Evolutionary conservation across 2,329 filamentous ascomycete species (phyloP), one percentile per base, ranked within the genome.

Genomic region (Colletotrichum costaricense): DNA sequence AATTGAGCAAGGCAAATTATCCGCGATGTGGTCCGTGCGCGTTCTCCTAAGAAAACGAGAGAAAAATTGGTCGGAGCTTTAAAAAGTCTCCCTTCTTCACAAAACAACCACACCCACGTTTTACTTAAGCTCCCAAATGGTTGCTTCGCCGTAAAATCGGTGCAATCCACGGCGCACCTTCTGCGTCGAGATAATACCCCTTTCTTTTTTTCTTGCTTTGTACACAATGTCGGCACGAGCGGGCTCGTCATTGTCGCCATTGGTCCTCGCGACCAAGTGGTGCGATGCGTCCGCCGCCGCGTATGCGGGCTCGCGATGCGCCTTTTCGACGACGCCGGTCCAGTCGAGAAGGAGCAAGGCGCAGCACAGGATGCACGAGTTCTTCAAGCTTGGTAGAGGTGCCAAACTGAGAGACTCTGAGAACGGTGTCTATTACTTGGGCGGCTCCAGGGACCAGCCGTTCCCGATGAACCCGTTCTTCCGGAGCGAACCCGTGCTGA

Each of bases 401-500:
- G 33, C 33, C 33, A 12, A 11, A 8, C 3, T 12, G 33, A 35
- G 11, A 35, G 33, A 35, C 9, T 12, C 33, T 35, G 33, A 35
- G 4, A 11, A 35, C 5, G 33, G 33, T 35, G 33, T 35, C 33
- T 80, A 79, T 66, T 87, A 88, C 75, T 76, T 88, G 2, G 79
- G 81, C 14, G 78, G 78, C 52, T 75, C 78, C 76, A 79, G 76
- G 62, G 78, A 87, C 81, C 82, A 84, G 73, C 94, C 94, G 0
- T 98, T 97, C 76, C 95, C 95, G 0, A 80, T 90, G 63, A 98
- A 98, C 81, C 85, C 84, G 5, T 80, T 88, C 28, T 98, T 96
- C 83, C 83, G 87, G 75, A 94, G 92, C 78, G 88, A 94, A 81
- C 85, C 88, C 4, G 93, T 98, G 26, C 86, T 98, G 76, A 92